Conservation (phyloP, 225 moss, liverwort and hornwort species). For the Ulota crispa region DNA sequence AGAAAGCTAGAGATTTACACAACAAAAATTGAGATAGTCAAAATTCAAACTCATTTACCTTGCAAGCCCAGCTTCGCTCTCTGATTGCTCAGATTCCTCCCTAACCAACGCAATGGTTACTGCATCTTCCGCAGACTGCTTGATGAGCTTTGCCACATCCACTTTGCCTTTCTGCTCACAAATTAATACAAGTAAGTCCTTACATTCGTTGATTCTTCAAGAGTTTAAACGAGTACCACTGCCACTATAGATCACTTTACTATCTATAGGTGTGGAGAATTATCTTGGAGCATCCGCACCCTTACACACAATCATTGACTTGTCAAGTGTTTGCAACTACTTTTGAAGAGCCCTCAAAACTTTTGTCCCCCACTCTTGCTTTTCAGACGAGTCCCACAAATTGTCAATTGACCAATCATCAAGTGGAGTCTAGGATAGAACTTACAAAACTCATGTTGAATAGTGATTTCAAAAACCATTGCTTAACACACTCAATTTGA, state of each 20-base stretch:
- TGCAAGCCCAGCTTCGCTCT: conserved; percentile 61
- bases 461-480: no score
- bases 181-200: background rate
- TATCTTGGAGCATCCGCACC: no score
- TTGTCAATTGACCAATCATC: no score
- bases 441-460: no score
- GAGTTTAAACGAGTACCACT: background rate
- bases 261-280: background rate
- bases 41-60: conserved; percentile 7
- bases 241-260: background rate
- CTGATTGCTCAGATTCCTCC: conserved; percentile 81
- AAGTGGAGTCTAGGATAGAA: no score
- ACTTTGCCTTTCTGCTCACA: conserved; percentile 43
- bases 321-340: no score
- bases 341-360: no score
- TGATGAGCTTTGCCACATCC: conserved; percentile 56
- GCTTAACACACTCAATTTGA: no score
- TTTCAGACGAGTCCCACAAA: no score
- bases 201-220: background rate
- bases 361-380: no score
- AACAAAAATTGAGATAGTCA: background rate
- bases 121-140: conserved; percentile 55
- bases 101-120: conserved; percentile 56
- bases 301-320: no score
- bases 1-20: background rate